Percentiles rank a stretch among this genome's conserved stretches.
phyloP scores from a whole-genome alignment of 2,329 filamentous ascomycete species.

The Scytalidium sp. region DNA sequence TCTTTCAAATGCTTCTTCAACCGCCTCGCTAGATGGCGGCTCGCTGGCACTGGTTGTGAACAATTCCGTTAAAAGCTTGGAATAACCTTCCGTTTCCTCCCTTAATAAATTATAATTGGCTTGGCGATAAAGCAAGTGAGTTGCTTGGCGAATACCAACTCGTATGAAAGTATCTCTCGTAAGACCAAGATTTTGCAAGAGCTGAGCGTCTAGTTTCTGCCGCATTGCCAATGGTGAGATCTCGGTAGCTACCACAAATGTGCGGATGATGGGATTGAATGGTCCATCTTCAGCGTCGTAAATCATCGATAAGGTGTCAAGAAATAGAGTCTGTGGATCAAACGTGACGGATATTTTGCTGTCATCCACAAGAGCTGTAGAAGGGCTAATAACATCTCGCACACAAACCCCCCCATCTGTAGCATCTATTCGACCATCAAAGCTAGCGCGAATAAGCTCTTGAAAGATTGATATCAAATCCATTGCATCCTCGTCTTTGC shows the following conservation, averaged over 20 bases:
- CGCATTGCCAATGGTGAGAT: slow-evolving; percentile 74
- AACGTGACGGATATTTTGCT: slow-evolving; percentile 44
- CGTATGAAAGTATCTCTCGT: slow-evolving; percentile 82
- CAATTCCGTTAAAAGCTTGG: slow-evolving; percentile 92
- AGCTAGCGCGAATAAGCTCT: slow-evolving; percentile 75
- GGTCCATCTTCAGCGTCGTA: slow-evolving; percentile 63
- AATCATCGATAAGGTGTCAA: slow-evolving; percentile 79
- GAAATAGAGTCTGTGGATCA: slow-evolving; percentile 68
- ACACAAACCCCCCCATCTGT: slow-evolving; percentile 69
- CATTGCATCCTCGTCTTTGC: slow-evolving; percentile 64
- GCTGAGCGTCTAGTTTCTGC: slow-evolving; percentile 73
- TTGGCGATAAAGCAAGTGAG: slow-evolving; percentile 90
- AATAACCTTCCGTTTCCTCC: slow-evolving; percentile 95
- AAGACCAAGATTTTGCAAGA: slow-evolving; percentile 74
- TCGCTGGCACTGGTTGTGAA: slow-evolving; percentile 83
- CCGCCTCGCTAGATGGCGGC: slow-evolving; percentile 70
- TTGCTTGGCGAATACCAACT: slow-evolving; percentile 84
- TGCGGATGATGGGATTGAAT: slow-evolving; percentile 51
- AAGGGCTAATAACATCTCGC: slow-evolving; percentile 67
- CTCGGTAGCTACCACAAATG: slow-evolving; percentile 69
- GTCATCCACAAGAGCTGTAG: slow-evolving; percentile 44
- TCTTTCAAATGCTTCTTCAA: slow-evolving; percentile 82
- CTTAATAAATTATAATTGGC: slow-evolving; percentile 94
- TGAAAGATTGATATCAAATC: slow-evolving; percentile 74
- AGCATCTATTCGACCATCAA: slow-evolving; percentile 66